Base-by-base conservation (phyloP, 805 yeast species). In the Kuraishia capsulata region DNA sequence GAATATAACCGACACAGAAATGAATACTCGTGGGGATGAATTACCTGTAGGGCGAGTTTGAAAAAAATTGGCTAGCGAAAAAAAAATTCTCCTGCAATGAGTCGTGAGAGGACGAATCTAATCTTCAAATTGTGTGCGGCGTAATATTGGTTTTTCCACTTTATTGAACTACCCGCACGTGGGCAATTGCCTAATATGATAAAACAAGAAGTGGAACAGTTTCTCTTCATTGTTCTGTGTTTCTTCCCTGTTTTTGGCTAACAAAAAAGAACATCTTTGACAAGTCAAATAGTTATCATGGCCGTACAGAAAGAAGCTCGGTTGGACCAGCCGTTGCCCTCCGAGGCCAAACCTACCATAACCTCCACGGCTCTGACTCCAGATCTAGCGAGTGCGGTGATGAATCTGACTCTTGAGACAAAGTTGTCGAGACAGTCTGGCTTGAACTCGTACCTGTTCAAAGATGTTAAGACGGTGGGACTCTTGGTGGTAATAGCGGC, bases 381-480 rank as follows among this genome's bases (percentile, higher is more conserved):
- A 1, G 74, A 71, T 23, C 64, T 67, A 30, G 65, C 81, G 1
- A 71, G 73, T 33, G 83, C 83, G 9, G 73, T 80, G 1, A 51
- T 79, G 39, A 77, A 74, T 41, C 57, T 82, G 42, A 75, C 80
- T 23, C 76, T 83, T 41, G 92, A 83, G 53, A 75, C 67, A 45
- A 60, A 73, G 40, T 52, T 70, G 19, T 66, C 62, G 44, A 52
- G 62, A 30, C 80, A 74, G 50, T 57, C 77, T 2, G 42, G 56
- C 20, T 62, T 75, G 38, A 73, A 71, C 51, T 65, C 52, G 41
- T 49, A 50, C 34, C 49, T 75, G 30, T 64, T 75, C 35, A 67
- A 67, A 63, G 70, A 69, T 51, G 73, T 71, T 3, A 41, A 61
- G 18, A 60, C 74, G 0, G 35, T 66, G 9, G 34, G 58, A 2